phyloP scores from a whole-genome alignment of 176 grass and related monocot genomes.

The Triticum timopheevii region DNA sequence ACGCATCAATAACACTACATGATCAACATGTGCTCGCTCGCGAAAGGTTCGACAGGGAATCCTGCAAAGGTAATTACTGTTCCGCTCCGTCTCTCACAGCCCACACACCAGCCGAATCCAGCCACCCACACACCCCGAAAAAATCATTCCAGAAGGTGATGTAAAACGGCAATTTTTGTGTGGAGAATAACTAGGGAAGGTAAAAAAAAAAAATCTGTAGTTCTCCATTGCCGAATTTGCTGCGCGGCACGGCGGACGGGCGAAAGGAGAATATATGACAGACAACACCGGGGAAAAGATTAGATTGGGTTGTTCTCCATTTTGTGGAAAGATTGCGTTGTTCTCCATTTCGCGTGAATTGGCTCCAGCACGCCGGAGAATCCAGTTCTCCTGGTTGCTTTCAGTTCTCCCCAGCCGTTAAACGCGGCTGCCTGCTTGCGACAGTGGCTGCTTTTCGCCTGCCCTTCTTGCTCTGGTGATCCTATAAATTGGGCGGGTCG shows the following conservation, averaged over 20 bases:
- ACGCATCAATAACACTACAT: background rate
- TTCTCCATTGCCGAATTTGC: slow-evolving; percentile 32
- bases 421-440: slow-evolving; percentile 9
- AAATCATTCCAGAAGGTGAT: background rate
- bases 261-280: slow-evolving; percentile 3
- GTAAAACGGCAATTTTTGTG: background rate
- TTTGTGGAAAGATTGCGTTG: background rate
- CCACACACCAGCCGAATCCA: no score
- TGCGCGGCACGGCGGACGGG: background rate
- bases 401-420: slow-evolving; percentile 35
- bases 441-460: background rate
- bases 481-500: slow-evolving; percentile 48
- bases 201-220: background rate
- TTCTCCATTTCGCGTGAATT: slow-evolving; percentile 27
- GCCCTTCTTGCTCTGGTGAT: background rate
- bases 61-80: background rate
- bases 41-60: background rate
- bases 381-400: slow-evolving; percentile 43
- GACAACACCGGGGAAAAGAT: background rate
- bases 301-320: no score
- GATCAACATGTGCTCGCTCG: background rate
- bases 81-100: no score
- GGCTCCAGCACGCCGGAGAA: slow-evolving; percentile 40
- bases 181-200: background rate
- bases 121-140: background rate